Base-by-base conservation (phyloP, 257 asterid genomes). In the Rauvolfia tetraphylla region DNA sequence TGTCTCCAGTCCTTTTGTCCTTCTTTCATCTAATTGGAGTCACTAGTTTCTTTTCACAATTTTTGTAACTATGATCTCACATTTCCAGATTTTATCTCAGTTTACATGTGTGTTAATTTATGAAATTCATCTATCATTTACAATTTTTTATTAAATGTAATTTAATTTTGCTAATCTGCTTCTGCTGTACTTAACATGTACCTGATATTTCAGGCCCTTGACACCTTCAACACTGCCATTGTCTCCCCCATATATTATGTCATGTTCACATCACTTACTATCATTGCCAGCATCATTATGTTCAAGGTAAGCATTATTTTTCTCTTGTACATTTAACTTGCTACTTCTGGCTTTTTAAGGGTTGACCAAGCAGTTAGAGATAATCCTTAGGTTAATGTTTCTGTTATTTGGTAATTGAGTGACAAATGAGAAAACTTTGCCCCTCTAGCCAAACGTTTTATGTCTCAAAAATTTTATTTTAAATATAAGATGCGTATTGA, bases 211-310 rank as follows among this genome's bases (percentile, higher is more conserved):
- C 91, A 93, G 98, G 97, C 98, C 70, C 97, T 93, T 65, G 98
- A 91, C 84, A 93, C 97, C 61, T 93, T 93, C 96, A 93, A 93
- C 85, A 93, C 98, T 69, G 97, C 96, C 13, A 72, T 93, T 83
- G 98, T 93, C 78, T 93, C 98, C 66, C 97, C 98, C 22, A 90
- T 93, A 86, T 93, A 93, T 86, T 91, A 93, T 75, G 98, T 89
- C 82, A 78, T 91, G 89, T 93, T 93, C 82, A 93, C 95, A 31
- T 83, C 95, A 34, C 93, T 93, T 38, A 91, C 98, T 38, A 91
- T 93, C 42, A 84, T 93, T 76, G 98, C 98, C 75, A 91, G 97
- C 62, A 81, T 91, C 33, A 90, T 91, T 49, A 93, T 93, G 98
- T 91, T 90, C 79, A 93, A 90, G 97, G 96, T 93, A 87, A 78